A percentile compares a stretch with the other conserved stretches of the same genome.
Conservation (phyloP, 805 yeast species). For the Allodekkera sacchari region DNA sequence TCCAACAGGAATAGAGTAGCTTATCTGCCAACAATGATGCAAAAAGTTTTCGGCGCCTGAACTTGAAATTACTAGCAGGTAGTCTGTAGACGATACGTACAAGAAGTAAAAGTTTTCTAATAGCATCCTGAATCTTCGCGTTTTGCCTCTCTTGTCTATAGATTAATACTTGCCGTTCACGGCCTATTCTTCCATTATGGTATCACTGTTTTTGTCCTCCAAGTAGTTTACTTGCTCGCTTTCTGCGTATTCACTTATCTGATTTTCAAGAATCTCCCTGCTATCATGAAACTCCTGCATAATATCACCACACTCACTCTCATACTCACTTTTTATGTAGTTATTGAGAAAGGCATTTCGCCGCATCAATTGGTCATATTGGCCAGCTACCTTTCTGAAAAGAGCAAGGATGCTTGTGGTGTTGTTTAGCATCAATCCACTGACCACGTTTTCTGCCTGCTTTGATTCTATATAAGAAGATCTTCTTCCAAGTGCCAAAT, state of each 20-base stretch:
- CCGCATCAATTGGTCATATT: slow-evolving; percentile 72
- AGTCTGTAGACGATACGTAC: too few species aligned
- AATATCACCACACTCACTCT: slow-evolving; percentile 36
- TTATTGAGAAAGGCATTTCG: slow-evolving; percentile 80
- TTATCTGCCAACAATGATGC: background rate
- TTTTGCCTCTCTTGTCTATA: slow-evolving; percentile 1
- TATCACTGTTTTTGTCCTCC: slow-evolving; percentile 41
- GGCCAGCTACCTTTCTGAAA: slow-evolving; percentile 57
- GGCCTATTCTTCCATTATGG: background rate
- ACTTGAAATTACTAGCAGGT: too few species aligned
- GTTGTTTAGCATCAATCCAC: slow-evolving; percentile 80
- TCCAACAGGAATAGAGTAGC: background rate
- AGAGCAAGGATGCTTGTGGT: slow-evolving; percentile 66
- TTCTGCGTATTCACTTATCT: slow-evolving; percentile 38
- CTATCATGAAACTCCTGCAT: slow-evolving; percentile 40
- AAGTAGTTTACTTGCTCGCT: slow-evolving; percentile 35
- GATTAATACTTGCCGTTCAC: too few species aligned
- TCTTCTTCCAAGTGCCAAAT: slow-evolving; percentile 65
- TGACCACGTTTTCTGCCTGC: slow-evolving; percentile 38
- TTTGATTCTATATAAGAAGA: slow-evolving; percentile 43
- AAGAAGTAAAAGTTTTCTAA: too few species aligned
- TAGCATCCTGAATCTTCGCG: slow-evolving; percentile 10
- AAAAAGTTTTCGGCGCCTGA: too few species aligned
- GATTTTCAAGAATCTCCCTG: slow-evolving; percentile 36
- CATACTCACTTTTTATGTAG: slow-evolving; percentile 46